Conservation (phyloP, 257 asterid genomes). For the Solanum dulcamara region DNA sequence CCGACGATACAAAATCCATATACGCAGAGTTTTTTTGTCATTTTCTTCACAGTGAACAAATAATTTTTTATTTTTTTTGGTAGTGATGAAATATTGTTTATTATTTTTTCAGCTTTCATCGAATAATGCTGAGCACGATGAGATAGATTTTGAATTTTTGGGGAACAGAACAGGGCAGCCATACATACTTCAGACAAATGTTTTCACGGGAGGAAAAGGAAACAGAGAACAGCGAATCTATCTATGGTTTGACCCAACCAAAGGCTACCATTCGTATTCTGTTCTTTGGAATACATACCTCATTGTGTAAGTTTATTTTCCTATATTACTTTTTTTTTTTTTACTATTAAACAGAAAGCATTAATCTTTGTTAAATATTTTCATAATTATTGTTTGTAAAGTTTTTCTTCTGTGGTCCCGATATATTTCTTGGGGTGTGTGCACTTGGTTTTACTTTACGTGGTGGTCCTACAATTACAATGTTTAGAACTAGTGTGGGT, state of each 20-base stretch:
- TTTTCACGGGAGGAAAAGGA: constrained; percentile 32
- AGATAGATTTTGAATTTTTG: constrained; percentile 34
- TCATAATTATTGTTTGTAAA: neutral
- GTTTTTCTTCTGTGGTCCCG: neutral
- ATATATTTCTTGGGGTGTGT: neutral
- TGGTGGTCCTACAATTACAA: neutral
- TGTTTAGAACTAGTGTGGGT: neutral
- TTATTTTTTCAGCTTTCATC: constrained; percentile 16
- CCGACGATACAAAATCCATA: too few relatives aligned
- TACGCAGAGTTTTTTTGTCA: neutral
- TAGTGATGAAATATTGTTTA: neutral
- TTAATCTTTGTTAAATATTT: neutral
- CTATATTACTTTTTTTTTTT: neutral
- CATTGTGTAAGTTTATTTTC: constrained; percentile 8
- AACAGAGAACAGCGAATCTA: constrained; percentile 25
- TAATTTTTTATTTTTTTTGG: too few relatives aligned
- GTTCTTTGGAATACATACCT: constrained; percentile 17
- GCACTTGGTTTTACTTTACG: neutral
- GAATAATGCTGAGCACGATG: constrained; percentile 26
- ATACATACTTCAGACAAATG: constrained; percentile 26
- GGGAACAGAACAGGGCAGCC: constrained; percentile 38
- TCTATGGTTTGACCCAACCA: constrained; percentile 33
- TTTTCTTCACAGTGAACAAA: neutral
- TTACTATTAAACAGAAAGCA: neutral
- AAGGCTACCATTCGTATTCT: constrained; percentile 18